phyloP scores from a whole-genome alignment of 768 basidiomycete species.

The Tricholoma saponaceum region DNA sequence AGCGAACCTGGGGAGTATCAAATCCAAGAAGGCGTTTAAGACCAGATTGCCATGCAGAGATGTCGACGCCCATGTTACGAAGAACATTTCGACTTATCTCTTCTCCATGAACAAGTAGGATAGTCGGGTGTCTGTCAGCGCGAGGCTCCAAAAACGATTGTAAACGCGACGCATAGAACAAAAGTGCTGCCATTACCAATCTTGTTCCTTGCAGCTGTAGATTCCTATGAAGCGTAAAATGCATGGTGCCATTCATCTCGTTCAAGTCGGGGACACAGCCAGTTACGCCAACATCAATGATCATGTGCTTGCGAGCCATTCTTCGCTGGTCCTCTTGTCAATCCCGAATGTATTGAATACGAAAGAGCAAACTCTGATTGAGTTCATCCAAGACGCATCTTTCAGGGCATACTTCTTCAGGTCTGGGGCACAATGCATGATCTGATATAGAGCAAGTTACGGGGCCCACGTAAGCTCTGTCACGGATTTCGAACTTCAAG shows the following conservation, averaged over 20 bases:
- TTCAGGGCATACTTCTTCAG: conserved; percentile 25
- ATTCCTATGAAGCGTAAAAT: conserved; percentile 18
- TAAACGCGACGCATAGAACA: conserved; percentile 5
- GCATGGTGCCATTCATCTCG: conserved; percentile 15
- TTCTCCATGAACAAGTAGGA: conserved; percentile 46
- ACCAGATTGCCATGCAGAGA: conserved; percentile 7
- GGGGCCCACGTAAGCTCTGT: too few species aligned
- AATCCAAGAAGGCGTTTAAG: conserved; percentile 18
- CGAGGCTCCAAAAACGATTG: conserved; percentile 14
- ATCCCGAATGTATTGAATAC: conserved; percentile 24
- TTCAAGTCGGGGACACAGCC: conserved; percentile 19
- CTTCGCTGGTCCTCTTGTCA: conserved; percentile 26
- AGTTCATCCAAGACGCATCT: conserved; percentile 26
- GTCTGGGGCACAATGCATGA: conserved; percentile 22
- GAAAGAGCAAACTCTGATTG: conserved; percentile 31
- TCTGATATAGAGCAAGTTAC: conserved; percentile 27
- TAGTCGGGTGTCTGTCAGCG: conserved; percentile 24
- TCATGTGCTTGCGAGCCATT: conserved; percentile 5
- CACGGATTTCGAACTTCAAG: too few species aligned
- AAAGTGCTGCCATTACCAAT: neutral
- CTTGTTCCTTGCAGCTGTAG: conserved; percentile 10
- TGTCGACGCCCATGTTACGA: conserved; percentile 36
- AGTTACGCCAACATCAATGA: conserved; percentile 31
- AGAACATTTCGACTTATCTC: conserved; percentile 36
- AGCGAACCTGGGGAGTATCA: neutral